Base-by-base conservation (phyloP, 2,329 filamentous ascomycete genomes). In the Aspergillus felis region DNA sequence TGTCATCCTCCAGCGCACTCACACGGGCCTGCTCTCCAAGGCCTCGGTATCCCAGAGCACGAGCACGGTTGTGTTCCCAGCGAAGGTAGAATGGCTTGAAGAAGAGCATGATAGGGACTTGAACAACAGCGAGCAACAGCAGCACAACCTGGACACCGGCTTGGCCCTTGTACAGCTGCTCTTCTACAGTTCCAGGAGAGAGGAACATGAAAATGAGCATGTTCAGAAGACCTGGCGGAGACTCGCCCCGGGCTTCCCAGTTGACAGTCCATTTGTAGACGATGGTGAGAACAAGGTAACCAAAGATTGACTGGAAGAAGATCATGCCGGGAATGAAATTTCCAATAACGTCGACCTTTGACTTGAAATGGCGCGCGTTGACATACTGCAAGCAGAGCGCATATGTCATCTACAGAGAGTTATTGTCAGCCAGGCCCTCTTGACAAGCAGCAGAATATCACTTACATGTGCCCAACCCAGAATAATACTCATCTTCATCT, bases 151-250 rank as follows among this genome's bases (percentile, higher is more conserved):
- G 94, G 0, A 99, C 83, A 2, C 73, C 73, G 14, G 81, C 84
- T 74, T 99, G 94, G 46, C 90, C 90, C 24, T 79, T 73, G 73
- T 96, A 99, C 4, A 99, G 82, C 52, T 82, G 82, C 60, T 91
- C 84, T 28, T 74, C 70, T 27, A 89, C 78, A 0, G 76, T 89
- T 53, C 92, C 92, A 3, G 94, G 94, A 62, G 88, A 86, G 65
- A 99, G 79, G 81, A 99, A 99, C 95, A 99, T 99, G 84, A 97
- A 97, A 70, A 99, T 99, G 70, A 99, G 82, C 93, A 97, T 97
- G 83, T 99, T 99, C 61, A 99, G 80, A 59, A 99, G 82, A 68
- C 92, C 91, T 2, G 95, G 94, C 1, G 95, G 91, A 61, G 85
- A 82, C 65, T 82, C 73, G 44, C 81, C 86, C 46, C 82, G 82